Conservation (phyloP, 352 stramenopile genomes). For the Phytophthora niederhauseri region DNA sequence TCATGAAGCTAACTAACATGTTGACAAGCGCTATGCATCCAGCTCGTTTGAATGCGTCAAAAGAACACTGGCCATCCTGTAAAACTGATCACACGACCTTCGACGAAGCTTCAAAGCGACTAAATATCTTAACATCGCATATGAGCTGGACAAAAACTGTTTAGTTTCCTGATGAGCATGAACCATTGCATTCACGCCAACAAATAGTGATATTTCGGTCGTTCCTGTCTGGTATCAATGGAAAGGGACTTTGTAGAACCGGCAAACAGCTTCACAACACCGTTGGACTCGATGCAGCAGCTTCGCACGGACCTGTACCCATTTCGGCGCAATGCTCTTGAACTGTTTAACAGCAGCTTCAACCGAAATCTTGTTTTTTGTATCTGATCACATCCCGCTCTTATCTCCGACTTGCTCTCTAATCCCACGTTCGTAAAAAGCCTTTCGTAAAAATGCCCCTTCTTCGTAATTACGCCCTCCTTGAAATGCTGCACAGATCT, state of each 20-base stretch:
- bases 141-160: too few species aligned
- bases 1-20: neutral
- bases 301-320: neutral
- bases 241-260: too few species aligned
- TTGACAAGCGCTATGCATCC: neutral
- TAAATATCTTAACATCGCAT: too few species aligned
- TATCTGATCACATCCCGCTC: neutral
- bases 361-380: neutral
- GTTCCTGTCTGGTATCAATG: too few species aligned
- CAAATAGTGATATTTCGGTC: too few species aligned
- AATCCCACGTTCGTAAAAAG: constrained; percentile 12
- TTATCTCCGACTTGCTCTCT: constrained; percentile 6
- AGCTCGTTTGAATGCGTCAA: neutral
- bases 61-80: too few species aligned
- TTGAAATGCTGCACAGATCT: constrained; percentile 33
- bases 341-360: neutral
- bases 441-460: constrained; percentile 8
- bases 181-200: too few species aligned
- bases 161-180: too few species aligned
- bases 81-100: too few species aligned
- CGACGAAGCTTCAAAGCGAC: too few species aligned
- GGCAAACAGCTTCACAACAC: too few species aligned
- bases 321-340: constrained; percentile 1
- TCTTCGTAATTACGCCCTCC: constrained; percentile 35
- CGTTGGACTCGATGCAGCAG: too few species aligned